These are phyloP conservation scores for Capsella bursapastoris DNA, from an alignment of 345 rosid species.

Conservation along the genomic window DNA sequence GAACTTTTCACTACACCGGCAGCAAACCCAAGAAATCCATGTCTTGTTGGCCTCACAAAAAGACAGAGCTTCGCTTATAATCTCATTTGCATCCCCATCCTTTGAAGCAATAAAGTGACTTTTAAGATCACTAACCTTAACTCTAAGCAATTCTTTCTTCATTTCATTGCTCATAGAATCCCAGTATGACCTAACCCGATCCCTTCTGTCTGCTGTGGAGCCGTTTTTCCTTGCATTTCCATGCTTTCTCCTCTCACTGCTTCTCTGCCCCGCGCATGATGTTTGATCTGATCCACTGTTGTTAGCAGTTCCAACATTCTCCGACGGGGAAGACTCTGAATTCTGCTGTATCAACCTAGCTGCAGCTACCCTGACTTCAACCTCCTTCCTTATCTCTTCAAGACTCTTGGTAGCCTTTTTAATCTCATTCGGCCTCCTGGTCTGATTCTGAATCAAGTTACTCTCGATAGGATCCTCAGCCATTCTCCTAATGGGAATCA, in stretches of 20 bases:
- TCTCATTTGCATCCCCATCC: constrained; percentile 59
- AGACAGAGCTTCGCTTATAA: constrained; percentile 64
- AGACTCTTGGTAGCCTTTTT: constrained; percentile 89
- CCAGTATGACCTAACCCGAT: constrained; percentile 72
- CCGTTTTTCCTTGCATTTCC: constrained; percentile 60
- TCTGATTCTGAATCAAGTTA: constrained; percentile 64
- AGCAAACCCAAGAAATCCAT: constrained; percentile 86
- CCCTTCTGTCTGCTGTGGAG: constrained; percentile 63
- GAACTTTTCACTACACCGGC: constrained; percentile 67
- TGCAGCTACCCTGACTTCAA: constrained; percentile 94
- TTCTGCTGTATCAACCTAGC: constrained; percentile 85
- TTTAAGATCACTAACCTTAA: constrained; percentile 65
- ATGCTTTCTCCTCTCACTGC: constrained; percentile 72
- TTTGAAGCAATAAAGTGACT: constrained; percentile 59
- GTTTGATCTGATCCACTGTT: constrained; percentile 55
- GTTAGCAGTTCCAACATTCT: constrained; percentile 48
- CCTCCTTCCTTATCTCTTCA: constrained; percentile 90
- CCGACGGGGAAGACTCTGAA: constrained; percentile 53
- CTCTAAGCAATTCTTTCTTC: constrained; percentile 64
- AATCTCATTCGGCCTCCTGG: constrained; percentile 89
- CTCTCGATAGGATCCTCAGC: constrained; percentile 89
- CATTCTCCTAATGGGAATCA: constrained; percentile 71
- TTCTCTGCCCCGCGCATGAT: constrained; percentile 57
- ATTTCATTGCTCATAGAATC: constrained; percentile 58
- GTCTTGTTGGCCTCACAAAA: constrained; percentile 63